Evolutionary conservation across 2,329 filamentous ascomycete species (phyloP).

Genomic region (Aspergillus clavatus): DNA sequence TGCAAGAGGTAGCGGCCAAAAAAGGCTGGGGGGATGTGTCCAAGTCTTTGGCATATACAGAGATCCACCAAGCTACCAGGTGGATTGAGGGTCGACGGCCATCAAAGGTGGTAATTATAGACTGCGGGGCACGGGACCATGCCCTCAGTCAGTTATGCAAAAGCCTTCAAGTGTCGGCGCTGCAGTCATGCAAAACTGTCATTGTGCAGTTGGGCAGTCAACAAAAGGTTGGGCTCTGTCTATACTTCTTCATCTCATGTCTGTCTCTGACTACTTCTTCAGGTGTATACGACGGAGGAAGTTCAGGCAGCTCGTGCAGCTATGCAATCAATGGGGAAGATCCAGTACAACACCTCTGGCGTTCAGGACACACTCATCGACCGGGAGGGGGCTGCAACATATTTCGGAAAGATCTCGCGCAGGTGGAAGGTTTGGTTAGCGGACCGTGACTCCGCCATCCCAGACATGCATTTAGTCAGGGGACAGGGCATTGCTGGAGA

Average conservation of each 20-base stretch:
- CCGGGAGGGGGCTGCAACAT: not conserved
- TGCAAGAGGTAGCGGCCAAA: not conserved
- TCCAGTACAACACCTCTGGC: constrained; percentile 11
- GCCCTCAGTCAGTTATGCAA: not conserved
- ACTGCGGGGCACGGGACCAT: constrained; percentile 5
- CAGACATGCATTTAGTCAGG: constrained; percentile 5
- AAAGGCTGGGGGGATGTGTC: not conserved
- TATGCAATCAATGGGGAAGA: constrained; percentile 3
- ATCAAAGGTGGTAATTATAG: constrained; percentile 8
- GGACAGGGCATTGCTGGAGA: constrained; percentile 5
- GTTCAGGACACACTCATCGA: constrained; percentile 5
- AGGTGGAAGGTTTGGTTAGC: constrained; percentile 11
- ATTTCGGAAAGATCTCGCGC: not conserved
- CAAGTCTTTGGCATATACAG: constrained; percentile 3
- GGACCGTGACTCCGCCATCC: not conserved
- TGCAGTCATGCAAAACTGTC: not conserved
- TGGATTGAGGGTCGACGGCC: constrained; percentile 8
- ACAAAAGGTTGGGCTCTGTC: constrained; percentile 1
- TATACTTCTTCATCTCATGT: not conserved
- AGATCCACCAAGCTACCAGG: not conserved
- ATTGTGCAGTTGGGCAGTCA: constrained; percentile 4
- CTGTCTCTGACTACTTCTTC: not conserved
- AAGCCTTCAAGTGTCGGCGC: not conserved
- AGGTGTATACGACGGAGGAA: constrained; percentile 10
- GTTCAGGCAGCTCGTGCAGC: not conserved